Base-by-base conservation (phyloP, 495 filamentous ascomycete genomes). In the Podospora pseudoanserina region DNA sequence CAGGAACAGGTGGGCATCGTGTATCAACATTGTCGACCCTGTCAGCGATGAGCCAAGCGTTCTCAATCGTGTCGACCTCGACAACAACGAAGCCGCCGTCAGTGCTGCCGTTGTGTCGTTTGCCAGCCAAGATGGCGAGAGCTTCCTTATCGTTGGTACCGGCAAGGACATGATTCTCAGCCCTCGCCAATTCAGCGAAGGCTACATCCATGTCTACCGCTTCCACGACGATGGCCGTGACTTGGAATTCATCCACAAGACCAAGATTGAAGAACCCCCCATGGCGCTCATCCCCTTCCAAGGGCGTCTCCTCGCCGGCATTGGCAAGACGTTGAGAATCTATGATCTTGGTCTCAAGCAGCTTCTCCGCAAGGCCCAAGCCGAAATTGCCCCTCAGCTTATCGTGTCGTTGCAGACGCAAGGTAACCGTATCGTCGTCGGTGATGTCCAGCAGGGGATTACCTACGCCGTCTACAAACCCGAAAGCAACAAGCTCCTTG, bases 161-260 rank as follows among this genome's bases (percentile, higher is more conserved):
- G 94, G 90, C 3, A 96, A 97, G 77, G 91, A 98, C 70, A 89
- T 96, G 85, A 81, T 87, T 19, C 84, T 92, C 67, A 89, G 83
- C 68, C 93, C 93, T 5, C 88, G 90, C 49, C 89, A 88, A 1
- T 91, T 86, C 67, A 88, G 83, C 19, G 87, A 88, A 63, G 94
- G 93, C 4, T 97, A 89, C 73, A 92, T 99, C 34, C 92, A 97
- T 71, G 90, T 98, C 60, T 99, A 97, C 79, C 88, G 93, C 49
- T 94, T 98, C 82, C 86, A 91, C 28, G 89, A 94, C 34, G 88
- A 94, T 70, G 96, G 96, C 59, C 87, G 86, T 68, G 87, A 90
- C 65, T 84, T 99, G 27, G 93, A 97, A 72, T 94, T 97, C 68
- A 94, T 96, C 67, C 96, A 98, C 80, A 97, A 97, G 78, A 98